phyloP scores from a whole-genome alignment of 495 filamentous ascomycete species.

The Cercophora scortea region DNA sequence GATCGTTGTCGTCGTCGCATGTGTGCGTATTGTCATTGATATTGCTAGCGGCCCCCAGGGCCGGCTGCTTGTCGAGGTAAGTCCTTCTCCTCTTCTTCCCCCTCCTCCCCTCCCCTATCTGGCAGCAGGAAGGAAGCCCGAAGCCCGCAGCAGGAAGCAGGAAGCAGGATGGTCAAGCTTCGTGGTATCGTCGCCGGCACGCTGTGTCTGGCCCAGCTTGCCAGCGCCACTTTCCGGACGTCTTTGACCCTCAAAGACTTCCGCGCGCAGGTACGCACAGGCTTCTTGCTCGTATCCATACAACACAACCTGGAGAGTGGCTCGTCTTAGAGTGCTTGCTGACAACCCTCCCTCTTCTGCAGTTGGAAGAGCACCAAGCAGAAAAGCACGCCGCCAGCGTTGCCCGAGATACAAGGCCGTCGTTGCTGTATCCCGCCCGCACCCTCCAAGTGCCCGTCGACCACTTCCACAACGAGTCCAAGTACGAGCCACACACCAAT shows the following conservation, averaged over 20 bases:
- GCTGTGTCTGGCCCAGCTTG: slow-evolving; percentile 5
- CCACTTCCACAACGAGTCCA: slow-evolving; percentile 65
- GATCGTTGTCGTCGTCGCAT: too few species aligned
- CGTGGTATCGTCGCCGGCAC: slow-evolving; percentile 4
- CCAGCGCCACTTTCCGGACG: slow-evolving; percentile 7
- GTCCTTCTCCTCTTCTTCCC: neutral
- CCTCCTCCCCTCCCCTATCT: neutral
- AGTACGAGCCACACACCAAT: slow-evolving; percentile 59
- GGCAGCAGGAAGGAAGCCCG: neutral
- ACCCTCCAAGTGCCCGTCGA: slow-evolving; percentile 63
- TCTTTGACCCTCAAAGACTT: slow-evolving; percentile 9
- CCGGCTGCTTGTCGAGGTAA: neutral
- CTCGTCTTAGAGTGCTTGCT: too few species aligned
- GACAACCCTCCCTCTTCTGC: neutral
- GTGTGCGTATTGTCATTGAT: neutral
- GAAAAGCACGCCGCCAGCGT: neutral
- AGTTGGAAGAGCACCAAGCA: slow-evolving; percentile 1
- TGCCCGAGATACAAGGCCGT: slow-evolving; percentile 4
- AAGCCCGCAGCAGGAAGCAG: neutral
- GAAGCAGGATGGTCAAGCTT: slow-evolving; percentile 5
- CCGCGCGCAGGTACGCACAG: slow-evolving; percentile 5
- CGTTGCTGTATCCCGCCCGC: slow-evolving; percentile 27
- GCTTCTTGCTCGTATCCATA: too few species aligned
- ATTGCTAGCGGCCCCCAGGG: neutral
- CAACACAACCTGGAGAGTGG: too few species aligned